Percentiles rank a stretch among this genome's conserved stretches.
These are phyloP conservation scores for Pseudopithomyces chartarum DNA, from an alignment of 2,329 filamentous ascomycete species.

Conservation along the genomic window DNA sequence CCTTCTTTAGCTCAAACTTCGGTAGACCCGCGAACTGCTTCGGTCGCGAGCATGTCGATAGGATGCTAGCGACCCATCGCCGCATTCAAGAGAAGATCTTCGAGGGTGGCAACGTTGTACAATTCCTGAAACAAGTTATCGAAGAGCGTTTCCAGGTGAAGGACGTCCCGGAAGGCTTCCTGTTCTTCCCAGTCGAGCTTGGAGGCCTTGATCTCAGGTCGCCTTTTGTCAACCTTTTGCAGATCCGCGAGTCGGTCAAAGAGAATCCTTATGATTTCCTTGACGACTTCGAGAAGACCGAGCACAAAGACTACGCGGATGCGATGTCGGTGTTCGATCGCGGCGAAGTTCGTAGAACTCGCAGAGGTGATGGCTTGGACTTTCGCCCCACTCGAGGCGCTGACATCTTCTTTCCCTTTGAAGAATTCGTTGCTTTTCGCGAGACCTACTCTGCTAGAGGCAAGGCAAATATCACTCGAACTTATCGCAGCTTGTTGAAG, in stretches of 20 bases:
- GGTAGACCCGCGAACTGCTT: slow-evolving; percentile 59
- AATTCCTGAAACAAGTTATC: slow-evolving; percentile 54
- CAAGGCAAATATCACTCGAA: slow-evolving; percentile 17
- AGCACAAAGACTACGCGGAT: slow-evolving; percentile 42
- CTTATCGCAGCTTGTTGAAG: slow-evolving; percentile 26
- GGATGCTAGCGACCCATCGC: slow-evolving; percentile 57
- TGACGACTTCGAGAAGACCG: slow-evolving; percentile 47
- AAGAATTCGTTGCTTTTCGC: slow-evolving; percentile 29
- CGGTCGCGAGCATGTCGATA: slow-evolving; percentile 57
- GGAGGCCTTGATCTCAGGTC: slow-evolving; percentile 58
- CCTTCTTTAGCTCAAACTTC: slow-evolving; percentile 61
- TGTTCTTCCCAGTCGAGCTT: slow-evolving; percentile 58
- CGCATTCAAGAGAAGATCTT: slow-evolving; percentile 58
- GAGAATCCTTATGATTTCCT: slow-evolving; percentile 48
- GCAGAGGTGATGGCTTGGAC: slow-evolving; percentile 10
- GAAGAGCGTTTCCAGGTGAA: slow-evolving; percentile 56
- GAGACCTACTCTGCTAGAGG: slow-evolving; percentile 18
- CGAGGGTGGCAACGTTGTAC: slow-evolving; percentile 35
- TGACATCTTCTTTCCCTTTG: slow-evolving; percentile 33
- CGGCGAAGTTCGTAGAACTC: slow-evolving; percentile 13
- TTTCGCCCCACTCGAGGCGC: slow-evolving; percentile 17
- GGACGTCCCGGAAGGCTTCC: slow-evolving; percentile 56
- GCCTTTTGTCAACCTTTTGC: slow-evolving; percentile 55
- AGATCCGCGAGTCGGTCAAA: slow-evolving; percentile 44
- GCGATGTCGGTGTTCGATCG: slow-evolving; percentile 37